A percentile compares a stretch with the other conserved stretches of the same genome.
Conservation (phyloP, 2,329 filamentous ascomycete species). For the Orbilia quercus region DNA sequence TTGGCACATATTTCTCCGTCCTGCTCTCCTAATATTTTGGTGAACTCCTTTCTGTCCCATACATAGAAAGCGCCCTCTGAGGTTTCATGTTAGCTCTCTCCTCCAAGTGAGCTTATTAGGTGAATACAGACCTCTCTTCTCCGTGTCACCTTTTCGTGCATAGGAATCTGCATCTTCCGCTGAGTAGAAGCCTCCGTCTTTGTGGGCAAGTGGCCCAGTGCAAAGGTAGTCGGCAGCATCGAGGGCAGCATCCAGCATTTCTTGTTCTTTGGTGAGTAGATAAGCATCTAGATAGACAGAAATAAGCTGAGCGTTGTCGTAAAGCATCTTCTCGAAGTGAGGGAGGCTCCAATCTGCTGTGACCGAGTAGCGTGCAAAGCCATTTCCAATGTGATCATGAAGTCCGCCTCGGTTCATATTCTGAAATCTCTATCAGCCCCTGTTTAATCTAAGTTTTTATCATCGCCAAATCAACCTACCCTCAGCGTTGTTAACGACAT, state of each 20-base stretch:
- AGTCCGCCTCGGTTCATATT: conserved; percentile 79
- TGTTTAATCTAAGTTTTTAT: not conserved
- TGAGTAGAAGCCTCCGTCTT: conserved; percentile 81
- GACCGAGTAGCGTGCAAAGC: conserved; percentile 86
- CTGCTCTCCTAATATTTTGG: conserved; percentile 76
- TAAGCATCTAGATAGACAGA: conserved; percentile 88
- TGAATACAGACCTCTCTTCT: conserved; percentile 70
- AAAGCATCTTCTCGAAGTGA: conserved; percentile 97
- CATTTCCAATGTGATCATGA: conserved; percentile 80
- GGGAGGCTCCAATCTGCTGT: conserved; percentile 93
- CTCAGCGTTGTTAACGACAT: conserved; percentile 84
- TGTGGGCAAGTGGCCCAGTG: conserved; percentile 66
- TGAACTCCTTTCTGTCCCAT: conserved; percentile 89
- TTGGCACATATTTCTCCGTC: conserved; percentile 79
- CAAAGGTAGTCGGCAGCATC: conserved; percentile 90
- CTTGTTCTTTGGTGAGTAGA: conserved; percentile 73
- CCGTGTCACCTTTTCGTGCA: conserved; percentile 76
- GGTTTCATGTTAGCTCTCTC: conserved; percentile 1
- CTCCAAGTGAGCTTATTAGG: no score
- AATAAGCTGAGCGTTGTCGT: conserved; percentile 88
- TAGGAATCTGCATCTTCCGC: conserved; percentile 91
- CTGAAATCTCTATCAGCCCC: conserved; percentile 60
- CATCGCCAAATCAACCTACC: conserved; percentile 47
- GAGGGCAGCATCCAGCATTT: conserved; percentile 80
- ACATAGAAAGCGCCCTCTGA: conserved; percentile 90